A percentile compares a stretch with the other conserved stretches of the same genome.
Conservation (phyloP, 1,284 basidiomycete species). For the Rhizopogon hawkerae region DNA sequence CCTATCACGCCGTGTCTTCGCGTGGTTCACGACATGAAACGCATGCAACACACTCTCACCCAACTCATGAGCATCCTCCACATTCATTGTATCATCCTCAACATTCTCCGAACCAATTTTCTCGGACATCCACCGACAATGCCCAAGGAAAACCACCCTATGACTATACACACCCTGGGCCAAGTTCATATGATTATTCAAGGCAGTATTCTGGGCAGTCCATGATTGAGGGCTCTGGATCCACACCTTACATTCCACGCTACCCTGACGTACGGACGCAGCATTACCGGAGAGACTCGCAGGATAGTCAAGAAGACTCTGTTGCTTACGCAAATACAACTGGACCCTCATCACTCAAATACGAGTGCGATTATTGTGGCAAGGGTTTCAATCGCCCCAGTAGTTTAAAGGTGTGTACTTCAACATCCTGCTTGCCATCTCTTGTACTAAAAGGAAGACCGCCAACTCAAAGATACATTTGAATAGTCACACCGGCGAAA, state of each 20-base stretch:
- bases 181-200: constrained; percentile 19
- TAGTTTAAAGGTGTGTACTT: constrained; percentile 57
- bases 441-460: constrained; percentile 9
- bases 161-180: constrained; percentile 23
- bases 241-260: constrained; percentile 1
- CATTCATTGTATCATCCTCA: constrained; percentile 19
- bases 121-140: constrained; percentile 24
- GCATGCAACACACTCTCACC: constrained; percentile 14
- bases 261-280: constrained; percentile 14
- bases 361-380: constrained; percentile 69
- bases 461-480: constrained; percentile 56
- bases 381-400: constrained; percentile 77
- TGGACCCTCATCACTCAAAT: constrained; percentile 39
- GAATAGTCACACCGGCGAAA: constrained; percentile 79
- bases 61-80: constrained; percentile 18
- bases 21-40: constrained; percentile 22
- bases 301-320: constrained; percentile 13
- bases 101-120: constrained; percentile 15
- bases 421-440: constrained; percentile 7
- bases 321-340: constrained; percentile 17
- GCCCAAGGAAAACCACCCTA: constrained; percentile 21
- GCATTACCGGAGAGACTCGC: constrained; percentile 14
- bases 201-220: constrained; percentile 17
- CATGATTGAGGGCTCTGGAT: constrained; percentile 8
- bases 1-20: constrained; percentile 17